These are phyloP conservation scores for Papiliotrema laurentii DNA, from an alignment of 1,284 basidiomycete genomes.

Conservation along the genomic window DNA sequence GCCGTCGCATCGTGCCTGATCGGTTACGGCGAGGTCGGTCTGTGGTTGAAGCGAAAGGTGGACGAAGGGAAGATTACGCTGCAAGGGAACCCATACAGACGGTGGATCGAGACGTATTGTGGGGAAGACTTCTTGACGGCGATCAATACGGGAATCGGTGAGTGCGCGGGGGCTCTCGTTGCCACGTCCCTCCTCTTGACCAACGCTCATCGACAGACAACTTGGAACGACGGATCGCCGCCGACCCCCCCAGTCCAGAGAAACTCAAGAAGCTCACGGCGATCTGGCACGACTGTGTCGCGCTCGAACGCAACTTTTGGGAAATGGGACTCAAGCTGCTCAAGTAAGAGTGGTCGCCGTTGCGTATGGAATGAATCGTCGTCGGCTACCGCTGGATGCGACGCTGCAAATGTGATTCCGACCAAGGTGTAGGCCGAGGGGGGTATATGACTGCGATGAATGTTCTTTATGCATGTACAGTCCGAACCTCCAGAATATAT, in stretches of 20 bases:
- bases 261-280: slow-evolving; percentile 63
- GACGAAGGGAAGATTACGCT: slow-evolving; percentile 54
- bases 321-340: slow-evolving; percentile 52
- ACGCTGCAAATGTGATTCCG: no score
- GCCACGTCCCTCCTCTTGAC: neutral
- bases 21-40: slow-evolving; percentile 91
- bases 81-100: slow-evolving; percentile 64
- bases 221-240: slow-evolving; percentile 59
- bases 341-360: neutral
- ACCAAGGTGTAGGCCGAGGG: no score
- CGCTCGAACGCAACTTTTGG: slow-evolving; percentile 85
- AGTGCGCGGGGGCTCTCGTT: slow-evolving; percentile 24
- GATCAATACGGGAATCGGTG: slow-evolving; percentile 67
- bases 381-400: no score
- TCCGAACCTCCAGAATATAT: no score
- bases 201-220: slow-evolving; percentile 49
- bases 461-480: no score
- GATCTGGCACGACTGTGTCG: slow-evolving; percentile 74
- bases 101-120: slow-evolving; percentile 80
- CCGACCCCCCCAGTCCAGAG: slow-evolving; percentile 61
- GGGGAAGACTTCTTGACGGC: slow-evolving; percentile 66
- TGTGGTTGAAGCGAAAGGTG: slow-evolving; percentile 66
- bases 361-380: no score
- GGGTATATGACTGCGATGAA: no score
- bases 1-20: slow-evolving; percentile 80